Evolutionary conservation across 495 filamentous ascomycete genomes (phyloP).

Genomic region (Pyrenula aspistea): DNA sequence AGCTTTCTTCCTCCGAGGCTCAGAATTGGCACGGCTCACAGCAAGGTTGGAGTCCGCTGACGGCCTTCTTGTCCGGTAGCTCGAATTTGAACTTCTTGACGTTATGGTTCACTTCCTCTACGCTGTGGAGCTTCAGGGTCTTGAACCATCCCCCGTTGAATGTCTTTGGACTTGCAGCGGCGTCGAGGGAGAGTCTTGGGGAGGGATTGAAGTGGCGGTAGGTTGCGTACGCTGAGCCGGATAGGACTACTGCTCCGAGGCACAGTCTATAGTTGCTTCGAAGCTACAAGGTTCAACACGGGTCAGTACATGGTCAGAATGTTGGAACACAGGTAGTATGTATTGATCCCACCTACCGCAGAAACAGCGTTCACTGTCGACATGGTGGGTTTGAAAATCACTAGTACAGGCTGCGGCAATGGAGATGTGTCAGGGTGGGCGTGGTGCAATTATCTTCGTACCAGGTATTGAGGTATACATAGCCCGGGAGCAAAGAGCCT

Average conservation of each 20-base stretch:
- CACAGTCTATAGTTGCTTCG: not conserved
- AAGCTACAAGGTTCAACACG: not conserved
- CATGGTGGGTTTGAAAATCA: too few species aligned
- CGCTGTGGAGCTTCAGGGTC: conserved; percentile 17
- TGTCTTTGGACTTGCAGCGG: conserved; percentile 19
- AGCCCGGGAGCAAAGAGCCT: too few species aligned
- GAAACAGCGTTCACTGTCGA: not conserved
- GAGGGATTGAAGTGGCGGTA: not conserved
- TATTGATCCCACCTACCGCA: too few species aligned
- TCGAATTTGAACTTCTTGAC: conserved; percentile 53
- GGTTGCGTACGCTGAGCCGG: not conserved
- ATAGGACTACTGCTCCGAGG: not conserved
- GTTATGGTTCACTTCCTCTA: conserved; percentile 50
- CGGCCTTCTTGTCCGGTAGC: conserved; percentile 34
- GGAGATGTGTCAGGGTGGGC: too few species aligned
- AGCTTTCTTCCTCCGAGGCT: not conserved
- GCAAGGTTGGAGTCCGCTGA: conserved; percentile 40
- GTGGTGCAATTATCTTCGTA: too few species aligned
- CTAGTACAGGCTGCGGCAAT: too few species aligned
- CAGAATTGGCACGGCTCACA: conserved; percentile 23
- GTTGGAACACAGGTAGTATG: too few species aligned
- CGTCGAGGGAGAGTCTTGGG: not conserved
- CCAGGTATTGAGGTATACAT: too few species aligned
- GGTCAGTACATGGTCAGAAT: too few species aligned
- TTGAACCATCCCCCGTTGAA: conserved; percentile 55